phyloP scores from a whole-genome alignment of 208 protist genomes.

The Leishmania arabica region DNA sequence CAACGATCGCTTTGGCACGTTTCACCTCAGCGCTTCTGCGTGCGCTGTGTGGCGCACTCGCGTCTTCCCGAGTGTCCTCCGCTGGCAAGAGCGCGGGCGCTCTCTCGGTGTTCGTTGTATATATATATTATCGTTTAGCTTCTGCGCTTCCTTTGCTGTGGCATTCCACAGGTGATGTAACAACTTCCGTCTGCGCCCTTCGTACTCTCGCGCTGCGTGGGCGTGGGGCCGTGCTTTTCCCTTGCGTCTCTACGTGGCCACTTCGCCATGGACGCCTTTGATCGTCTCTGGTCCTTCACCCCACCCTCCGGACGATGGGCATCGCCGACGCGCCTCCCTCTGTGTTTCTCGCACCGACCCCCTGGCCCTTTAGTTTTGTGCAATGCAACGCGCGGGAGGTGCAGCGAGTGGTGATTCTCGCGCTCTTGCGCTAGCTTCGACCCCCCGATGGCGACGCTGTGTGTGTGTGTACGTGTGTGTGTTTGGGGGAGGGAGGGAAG shows the following conservation, averaged over 20 bases:
- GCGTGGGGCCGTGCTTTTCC: background rate
- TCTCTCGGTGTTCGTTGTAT: background rate
- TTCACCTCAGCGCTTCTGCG: background rate
- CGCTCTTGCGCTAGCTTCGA: background rate
- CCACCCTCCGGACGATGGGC: background rate
- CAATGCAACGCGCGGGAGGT: background rate
- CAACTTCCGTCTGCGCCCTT: background rate
- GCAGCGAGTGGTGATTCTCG: background rate
- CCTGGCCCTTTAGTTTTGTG: no score
- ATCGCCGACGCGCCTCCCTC: background rate
- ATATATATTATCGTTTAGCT: background rate
- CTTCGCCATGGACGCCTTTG: background rate
- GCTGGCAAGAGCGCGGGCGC: background rate
- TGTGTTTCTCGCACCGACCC: background rate
- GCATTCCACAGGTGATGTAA: conserved; percentile 4
- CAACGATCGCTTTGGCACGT: background rate
- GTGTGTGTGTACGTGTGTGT: no score
- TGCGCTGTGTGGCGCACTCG: background rate
- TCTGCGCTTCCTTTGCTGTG: background rate
- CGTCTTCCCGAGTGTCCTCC: background rate
- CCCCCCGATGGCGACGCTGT: no score
- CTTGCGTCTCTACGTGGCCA: background rate
- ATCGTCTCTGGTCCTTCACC: background rate
- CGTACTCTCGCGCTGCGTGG: no score
- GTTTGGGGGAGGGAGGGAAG: no score